Percentiles rank a stretch among this genome's conserved stretches.
Evolutionary conservation across 441 rosid genomes (phyloP).

Genomic region (Breynia disticha): DNA sequence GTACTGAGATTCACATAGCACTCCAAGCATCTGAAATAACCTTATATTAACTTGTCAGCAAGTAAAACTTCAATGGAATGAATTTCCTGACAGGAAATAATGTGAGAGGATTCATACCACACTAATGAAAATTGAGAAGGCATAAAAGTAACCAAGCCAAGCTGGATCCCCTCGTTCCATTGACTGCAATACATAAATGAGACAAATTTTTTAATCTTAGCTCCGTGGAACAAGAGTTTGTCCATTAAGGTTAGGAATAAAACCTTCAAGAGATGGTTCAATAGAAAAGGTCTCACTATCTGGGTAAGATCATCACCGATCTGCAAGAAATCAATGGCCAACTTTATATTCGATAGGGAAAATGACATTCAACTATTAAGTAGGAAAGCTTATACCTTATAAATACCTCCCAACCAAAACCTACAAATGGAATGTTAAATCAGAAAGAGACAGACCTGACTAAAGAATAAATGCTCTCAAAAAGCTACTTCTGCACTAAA

Average conservation of each 20-base stretch:
- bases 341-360: too few species aligned
- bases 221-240: neutral
- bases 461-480: too few species aligned
- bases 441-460: neutral
- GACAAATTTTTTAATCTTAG: too few species aligned
- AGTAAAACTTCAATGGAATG: neutral
- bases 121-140: constrained; percentile 70
- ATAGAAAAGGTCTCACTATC: constrained; percentile 77
- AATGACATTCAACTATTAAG: too few species aligned
- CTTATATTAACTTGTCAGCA: constrained; percentile 11
- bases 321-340: constrained; percentile 49
- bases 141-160: constrained; percentile 81
- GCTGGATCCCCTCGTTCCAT: constrained; percentile 91
- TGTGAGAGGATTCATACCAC: constrained; percentile 49
- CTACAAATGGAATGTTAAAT: constrained; percentile 28
- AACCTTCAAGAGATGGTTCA: constrained; percentile 78
- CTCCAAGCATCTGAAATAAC: constrained; percentile 58
- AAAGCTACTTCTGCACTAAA: too few species aligned
- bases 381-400: constrained; percentile 51
- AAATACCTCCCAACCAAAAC: constrained; percentile 86
- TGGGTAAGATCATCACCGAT: constrained; percentile 81
- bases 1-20: constrained; percentile 77
- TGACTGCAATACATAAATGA: constrained; percentile 50
- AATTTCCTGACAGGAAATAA: constrained; percentile 4
- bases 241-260: constrained; percentile 4